Base-by-base conservation (phyloP, 306 rosid species). In the Cucumis sativus region DNA sequence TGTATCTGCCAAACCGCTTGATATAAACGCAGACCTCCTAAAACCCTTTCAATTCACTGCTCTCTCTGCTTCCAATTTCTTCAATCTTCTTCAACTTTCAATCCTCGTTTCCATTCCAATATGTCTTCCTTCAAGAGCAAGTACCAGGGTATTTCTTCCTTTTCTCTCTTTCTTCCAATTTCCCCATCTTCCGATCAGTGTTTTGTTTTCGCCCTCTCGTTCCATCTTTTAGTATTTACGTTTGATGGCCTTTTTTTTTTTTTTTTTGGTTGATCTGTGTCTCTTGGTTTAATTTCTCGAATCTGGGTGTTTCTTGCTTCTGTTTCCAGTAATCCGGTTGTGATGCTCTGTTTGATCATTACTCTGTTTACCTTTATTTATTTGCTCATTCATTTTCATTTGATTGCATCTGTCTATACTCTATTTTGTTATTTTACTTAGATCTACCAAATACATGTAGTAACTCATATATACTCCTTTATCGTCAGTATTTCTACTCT, bases 61-160 rank as follows among this genome's bases (percentile, higher is more conserved):
- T 1, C 40, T 57, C 45, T 57, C 25, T 23, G 40, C 55, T 76
- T 57, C 14, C 69, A 23, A 47, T 56, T 9, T 76, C 79, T 6
- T 23, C 52, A 10, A 18, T 40, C 11, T 75, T 49, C 16, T 28
- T 21, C 40, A 4, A 43, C 4, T n/a, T 15, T 59, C 10, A 21
- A 8, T 39, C 8, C 8, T 40, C 33, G 12, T 56, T 35, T 75
- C 47, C 25, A 0, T 76, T 49, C 17, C 1, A 76, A 59, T 23
- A 76, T 76, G 79, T 76, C 79, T 59, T 23, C 68, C 79, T 58
- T 61, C 79, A 59, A 40, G 79, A 76, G 76, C 76, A 71, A 71
- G 13, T 71, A 4, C 20, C 76, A 71, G 41, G 76, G 76, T 71
- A 28, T 3, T 49, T 25, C 43, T 4, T 13, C 60, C 60, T 8